Conservation (phyloP, 805 yeast species). For the Crinitomyces ghanaensis region DNA sequence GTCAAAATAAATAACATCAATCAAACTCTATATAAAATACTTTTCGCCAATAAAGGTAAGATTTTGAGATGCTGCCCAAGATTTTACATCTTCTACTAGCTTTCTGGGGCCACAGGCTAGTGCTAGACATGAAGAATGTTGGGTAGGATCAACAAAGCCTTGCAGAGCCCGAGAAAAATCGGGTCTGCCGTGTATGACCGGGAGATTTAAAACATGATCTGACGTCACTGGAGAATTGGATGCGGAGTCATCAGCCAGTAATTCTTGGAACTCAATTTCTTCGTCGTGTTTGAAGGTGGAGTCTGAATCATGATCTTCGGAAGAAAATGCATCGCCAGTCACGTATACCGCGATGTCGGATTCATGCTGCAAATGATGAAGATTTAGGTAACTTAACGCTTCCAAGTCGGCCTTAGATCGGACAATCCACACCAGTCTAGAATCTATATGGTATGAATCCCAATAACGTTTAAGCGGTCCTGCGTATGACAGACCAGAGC, state of each 20-base stretch:
- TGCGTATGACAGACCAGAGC: constrained; percentile 76
- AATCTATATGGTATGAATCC: constrained; percentile 51
- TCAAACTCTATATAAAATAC: constrained; percentile 12
- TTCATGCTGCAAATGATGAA: constrained; percentile 14
- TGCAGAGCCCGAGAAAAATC: constrained; percentile 6
- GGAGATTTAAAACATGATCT: constrained; percentile 2
- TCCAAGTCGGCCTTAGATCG: constrained; percentile 68
- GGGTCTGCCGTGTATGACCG: constrained; percentile 12
- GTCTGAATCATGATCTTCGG: constrained; percentile 25
- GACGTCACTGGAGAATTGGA: too few relatives aligned
- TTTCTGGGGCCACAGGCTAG: constrained; percentile 79
- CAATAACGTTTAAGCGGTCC: constrained; percentile 66
- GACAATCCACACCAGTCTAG: constrained; percentile 77
- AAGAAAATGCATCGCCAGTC: constrained; percentile 36
- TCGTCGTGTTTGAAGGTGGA: constrained; percentile 19
- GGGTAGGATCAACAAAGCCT: constrained; percentile 19
- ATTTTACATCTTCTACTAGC: constrained; percentile 56
- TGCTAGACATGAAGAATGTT: constrained; percentile 44
- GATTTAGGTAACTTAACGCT: constrained; percentile 60
- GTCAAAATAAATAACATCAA: too few relatives aligned
- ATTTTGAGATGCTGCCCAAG: constrained; percentile 73
- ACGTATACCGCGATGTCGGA: too few relatives aligned
- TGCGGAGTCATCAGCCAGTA: constrained; percentile 8
- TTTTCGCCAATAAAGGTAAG: constrained; percentile 16
- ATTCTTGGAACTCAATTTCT: constrained; percentile 15